Percentiles rank a stretch among this genome's conserved stretches.
phyloP scores from a whole-genome alignment of 495 filamentous ascomycete genomes.

The Trichoderma asperelloides region DNA sequence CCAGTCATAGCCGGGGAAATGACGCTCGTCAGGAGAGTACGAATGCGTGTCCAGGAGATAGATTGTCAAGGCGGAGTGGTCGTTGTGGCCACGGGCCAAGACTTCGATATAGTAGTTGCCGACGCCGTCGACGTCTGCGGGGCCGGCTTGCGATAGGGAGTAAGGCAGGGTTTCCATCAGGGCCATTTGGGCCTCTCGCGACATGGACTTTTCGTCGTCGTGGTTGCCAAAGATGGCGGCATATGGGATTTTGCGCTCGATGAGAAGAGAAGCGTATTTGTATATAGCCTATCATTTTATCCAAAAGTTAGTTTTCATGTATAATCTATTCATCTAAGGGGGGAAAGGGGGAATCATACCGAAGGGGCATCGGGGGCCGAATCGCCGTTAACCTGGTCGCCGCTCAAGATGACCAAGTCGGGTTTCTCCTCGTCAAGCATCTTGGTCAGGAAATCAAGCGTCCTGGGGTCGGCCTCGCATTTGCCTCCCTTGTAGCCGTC shows the following conservation, averaged over 20 bases:
- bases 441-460: slow-evolving; percentile 76
- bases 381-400: slow-evolving; percentile 93
- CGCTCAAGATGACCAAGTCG: slow-evolving; percentile 80
- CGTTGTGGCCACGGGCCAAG: slow-evolving; percentile 63
- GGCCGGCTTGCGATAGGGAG: slow-evolving; percentile 74
- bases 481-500: slow-evolving; percentile 57
- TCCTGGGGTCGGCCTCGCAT: slow-evolving; percentile 87
- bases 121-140: slow-evolving; percentile 74
- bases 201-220: slow-evolving; percentile 83
- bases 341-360: slow-evolving; percentile 24
- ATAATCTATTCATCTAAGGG: background rate
- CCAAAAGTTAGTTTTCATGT: background rate
- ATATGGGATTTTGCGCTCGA: slow-evolving; percentile 82
- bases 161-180: slow-evolving; percentile 81
- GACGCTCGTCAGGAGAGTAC: slow-evolving; percentile 82
- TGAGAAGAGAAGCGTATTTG: slow-evolving; percentile 81
- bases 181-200: slow-evolving; percentile 68
- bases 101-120: slow-evolving; percentile 95
- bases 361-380: slow-evolving; percentile 85
- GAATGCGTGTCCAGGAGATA: slow-evolving; percentile 91
- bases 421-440: slow-evolving; percentile 86
- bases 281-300: slow-evolving; percentile 59
- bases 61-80: slow-evolving; percentile 82
- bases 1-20: slow-evolving; percentile 90
- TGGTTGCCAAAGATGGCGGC: slow-evolving; percentile 96